These are phyloP conservation scores for Thelonectria discophora DNA, from an alignment of 2,329 filamentous ascomycete species.

Conservation along the genomic window DNA sequence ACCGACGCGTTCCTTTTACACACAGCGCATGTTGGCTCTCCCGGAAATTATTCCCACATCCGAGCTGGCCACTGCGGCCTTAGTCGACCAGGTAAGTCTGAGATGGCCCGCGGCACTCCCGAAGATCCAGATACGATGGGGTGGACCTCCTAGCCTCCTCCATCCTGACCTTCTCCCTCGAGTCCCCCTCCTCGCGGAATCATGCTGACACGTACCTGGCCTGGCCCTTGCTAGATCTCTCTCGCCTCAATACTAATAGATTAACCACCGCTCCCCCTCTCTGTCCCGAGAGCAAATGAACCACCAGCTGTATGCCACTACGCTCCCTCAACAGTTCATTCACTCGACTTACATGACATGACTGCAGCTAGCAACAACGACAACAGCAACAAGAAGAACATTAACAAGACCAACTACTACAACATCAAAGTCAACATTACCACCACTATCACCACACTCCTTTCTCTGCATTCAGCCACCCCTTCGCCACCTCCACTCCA, in stretches of 20 bases:
- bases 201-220: constrained; percentile 41
- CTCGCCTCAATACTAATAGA: constrained; percentile 37
- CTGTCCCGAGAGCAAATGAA: constrained; percentile 53
- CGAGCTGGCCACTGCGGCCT: constrained; percentile 44
- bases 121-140: constrained; percentile 42
- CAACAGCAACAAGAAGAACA: constrained; percentile 45
- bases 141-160: constrained; percentile 42
- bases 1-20: constrained; percentile 37
- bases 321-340: constrained; percentile 36
- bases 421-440: constrained; percentile 47
- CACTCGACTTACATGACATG: constrained; percentile 38
- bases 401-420: constrained; percentile 11
- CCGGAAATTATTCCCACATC: constrained; percentile 45
- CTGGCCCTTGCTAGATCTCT: constrained; percentile 38
- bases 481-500: constrained; percentile 59
- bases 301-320: constrained; percentile 57
- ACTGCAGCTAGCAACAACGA: constrained; percentile 43
- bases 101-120: constrained; percentile 43
- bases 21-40: constrained; percentile 37
- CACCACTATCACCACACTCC: constrained; percentile 44
- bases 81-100: constrained; percentile 42
- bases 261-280: constrained; percentile 36
- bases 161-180: constrained; percentile 31
- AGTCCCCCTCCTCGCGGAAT: constrained; percentile 24
- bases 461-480: constrained; percentile 58